Evolutionary conservation across 1,139 yeast genomes (phyloP).

Genomic region (Sugiyamaella castrensis): DNA sequence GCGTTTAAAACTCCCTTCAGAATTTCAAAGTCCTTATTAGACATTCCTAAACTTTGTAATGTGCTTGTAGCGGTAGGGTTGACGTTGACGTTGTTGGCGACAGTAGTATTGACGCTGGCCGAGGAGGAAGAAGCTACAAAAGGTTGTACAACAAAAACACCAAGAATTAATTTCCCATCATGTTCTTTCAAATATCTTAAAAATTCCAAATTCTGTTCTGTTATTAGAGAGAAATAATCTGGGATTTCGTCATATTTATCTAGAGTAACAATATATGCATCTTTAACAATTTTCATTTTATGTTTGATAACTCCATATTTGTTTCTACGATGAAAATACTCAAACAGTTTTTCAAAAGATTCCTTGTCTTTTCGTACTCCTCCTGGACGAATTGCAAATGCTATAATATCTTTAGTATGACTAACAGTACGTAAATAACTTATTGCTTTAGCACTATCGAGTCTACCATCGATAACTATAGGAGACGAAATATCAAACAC

Average conservation of each 20-base stretch:
- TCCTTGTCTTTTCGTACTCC: constrained; percentile 15
- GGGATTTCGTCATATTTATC: constrained; percentile 23
- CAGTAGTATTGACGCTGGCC: constrained; percentile 12
- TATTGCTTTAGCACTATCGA: constrained; percentile 54
- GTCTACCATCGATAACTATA: constrained; percentile 60
- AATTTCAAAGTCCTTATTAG: constrained; percentile 27
- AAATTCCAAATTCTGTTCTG: constrained; percentile 15
- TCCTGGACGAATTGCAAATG: constrained; percentile 39
- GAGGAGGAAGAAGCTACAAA: constrained; percentile 9
- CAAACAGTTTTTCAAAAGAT: constrained; percentile 47
- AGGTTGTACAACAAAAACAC: constrained; percentile 23
- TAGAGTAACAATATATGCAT: constrained; percentile 58
- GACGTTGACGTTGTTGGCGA: neutral
- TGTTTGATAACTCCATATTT: constrained; percentile 64
- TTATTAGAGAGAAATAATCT: constrained; percentile 22
- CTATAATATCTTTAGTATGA: constrained; percentile 49
- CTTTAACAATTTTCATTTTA: constrained; percentile 54
- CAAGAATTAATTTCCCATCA: constrained; percentile 19
- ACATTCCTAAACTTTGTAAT: constrained; percentile 25
- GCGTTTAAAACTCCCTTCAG: constrained; percentile 26
- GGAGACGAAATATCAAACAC: constrained; percentile 37
- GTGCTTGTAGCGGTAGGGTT: neutral
- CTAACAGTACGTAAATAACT: constrained; percentile 53
- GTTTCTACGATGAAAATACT: constrained; percentile 48
- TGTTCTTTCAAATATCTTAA: constrained; percentile 12